Evolutionary conservation across 345 rosid species (phyloP).

Genomic region (Psidium friedrichsthalianum): DNA sequence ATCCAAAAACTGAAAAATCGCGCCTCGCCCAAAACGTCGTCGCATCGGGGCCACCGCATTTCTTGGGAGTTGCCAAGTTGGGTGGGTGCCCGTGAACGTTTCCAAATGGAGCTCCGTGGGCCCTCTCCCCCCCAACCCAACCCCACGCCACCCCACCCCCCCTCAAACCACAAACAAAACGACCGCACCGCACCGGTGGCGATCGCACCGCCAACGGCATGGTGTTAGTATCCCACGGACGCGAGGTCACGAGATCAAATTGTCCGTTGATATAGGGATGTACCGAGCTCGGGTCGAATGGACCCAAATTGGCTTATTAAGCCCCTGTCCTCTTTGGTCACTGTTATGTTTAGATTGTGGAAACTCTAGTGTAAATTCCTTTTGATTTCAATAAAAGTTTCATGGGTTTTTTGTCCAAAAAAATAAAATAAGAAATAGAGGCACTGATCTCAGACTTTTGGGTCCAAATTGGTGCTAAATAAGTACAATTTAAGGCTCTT

Average conservation of each 20-base stretch:
- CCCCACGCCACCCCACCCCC: too few relatives aligned
- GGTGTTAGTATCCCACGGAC: not conserved
- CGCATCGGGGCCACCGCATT: not conserved
- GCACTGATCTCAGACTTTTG: fast-evolving
- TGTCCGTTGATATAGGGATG: not conserved
- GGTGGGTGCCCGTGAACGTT: not conserved
- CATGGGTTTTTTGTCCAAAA: too few relatives aligned
- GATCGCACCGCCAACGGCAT: fast-evolving
- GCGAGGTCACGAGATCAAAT: not conserved
- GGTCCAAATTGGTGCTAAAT: not conserved
- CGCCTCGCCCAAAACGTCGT: not conserved
- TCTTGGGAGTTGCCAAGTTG: not conserved
- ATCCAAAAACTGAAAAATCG: not conserved
- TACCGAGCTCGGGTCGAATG: not conserved
- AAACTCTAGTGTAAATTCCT: too few relatives aligned
- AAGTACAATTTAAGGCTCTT: not conserved
- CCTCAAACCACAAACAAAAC: too few relatives aligned
- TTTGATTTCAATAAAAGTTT: too few relatives aligned
- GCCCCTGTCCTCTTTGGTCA: too few relatives aligned
- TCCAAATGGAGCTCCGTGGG: not conserved
- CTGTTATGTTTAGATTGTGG: too few relatives aligned
- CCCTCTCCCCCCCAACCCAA: not conserved
- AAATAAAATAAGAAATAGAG: too few relatives aligned
- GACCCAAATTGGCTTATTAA: too few relatives aligned
- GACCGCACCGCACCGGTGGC: not conserved